Evolutionary conservation across 208 protist species (phyloP), one percentile per base, ranked within the genome.

Genomic region (Leishmania major): DNA sequence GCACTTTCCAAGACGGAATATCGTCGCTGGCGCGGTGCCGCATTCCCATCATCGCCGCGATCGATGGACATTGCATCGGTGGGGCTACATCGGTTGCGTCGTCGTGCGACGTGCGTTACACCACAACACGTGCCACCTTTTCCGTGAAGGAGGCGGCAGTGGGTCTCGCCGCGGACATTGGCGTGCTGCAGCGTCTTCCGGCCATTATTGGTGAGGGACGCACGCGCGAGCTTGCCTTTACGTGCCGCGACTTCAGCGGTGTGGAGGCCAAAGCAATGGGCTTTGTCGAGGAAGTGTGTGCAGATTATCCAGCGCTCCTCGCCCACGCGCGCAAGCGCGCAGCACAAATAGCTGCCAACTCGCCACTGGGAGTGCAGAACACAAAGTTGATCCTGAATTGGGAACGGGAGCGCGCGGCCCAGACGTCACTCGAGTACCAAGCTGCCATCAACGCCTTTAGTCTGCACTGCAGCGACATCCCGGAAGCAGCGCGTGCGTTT

Each of bases 151-250:
- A 97, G 73, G 89, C 89, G 19, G 75, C 83, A 6, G 88, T 97
- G n/a, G 91, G 89, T 37, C 81, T 97, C n/a, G 86, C 87, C 3
- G 89, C 94, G 22, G 94, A 95, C 83, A 88, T 96, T 73, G 93
- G 92, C 13, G 91, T 86, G 25, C 80, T 97, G 55, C 92, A 97
- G 81, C 89, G 92, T 35, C 80, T 94, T 64, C 83, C 85, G 11
- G 47, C 67, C 76, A 91, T 97, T 80, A 90, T 97, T 40, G 92
- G 94, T 37, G 86, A 94, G 78, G 92, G 91, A 40, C 82, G 89
- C 55, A 91, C 91, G 11, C 86, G 92, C 25, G 91, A 95, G 87
- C 86, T 96, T 77, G 81, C 89, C 35, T 96, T 88, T 75, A 94
- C 91, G 22, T 93, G 87, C 19, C 75, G 83, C 49, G 80, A 85